Conservation (phyloP, 345 rosid species). For the Aethionema arabicum region DNA sequence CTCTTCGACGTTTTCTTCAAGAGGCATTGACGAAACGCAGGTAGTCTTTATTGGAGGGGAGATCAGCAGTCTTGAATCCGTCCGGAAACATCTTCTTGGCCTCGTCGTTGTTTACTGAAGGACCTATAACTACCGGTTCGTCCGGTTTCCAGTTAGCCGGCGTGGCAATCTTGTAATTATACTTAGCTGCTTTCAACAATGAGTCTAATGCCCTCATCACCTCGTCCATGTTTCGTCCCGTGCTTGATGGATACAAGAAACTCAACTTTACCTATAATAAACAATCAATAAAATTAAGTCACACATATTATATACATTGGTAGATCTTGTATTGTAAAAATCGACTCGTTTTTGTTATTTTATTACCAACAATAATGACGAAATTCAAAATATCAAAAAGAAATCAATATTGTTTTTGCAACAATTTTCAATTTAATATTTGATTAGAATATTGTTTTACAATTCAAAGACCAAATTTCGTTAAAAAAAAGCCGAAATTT, state of each 20-base stretch:
- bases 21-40: conserved; percentile 49
- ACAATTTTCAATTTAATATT: too few relatives aligned
- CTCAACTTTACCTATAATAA: conserved; percentile 60
- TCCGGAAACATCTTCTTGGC: conserved; percentile 66
- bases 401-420: too few relatives aligned
- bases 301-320: background rate
- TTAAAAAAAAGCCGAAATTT: too few relatives aligned
- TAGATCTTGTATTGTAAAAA: too few relatives aligned
- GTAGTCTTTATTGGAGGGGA: conserved; percentile 65
- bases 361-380: too few relatives aligned
- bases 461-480: too few relatives aligned
- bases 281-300: background rate
- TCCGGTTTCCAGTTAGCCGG: conserved; percentile 82
- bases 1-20: background rate
- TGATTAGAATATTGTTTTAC: too few relatives aligned
- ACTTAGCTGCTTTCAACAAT: conserved; percentile 46
- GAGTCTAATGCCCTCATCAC: conserved; percentile 77
- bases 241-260: conserved; percentile 67
- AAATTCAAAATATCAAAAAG: too few relatives aligned
- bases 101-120: conserved; percentile 49
- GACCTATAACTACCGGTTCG: conserved; percentile 65
- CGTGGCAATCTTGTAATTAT: conserved; percentile 67
- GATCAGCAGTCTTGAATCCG: conserved; percentile 57
- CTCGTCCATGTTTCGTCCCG: conserved; percentile 78
- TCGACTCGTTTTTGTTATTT: too few relatives aligned